Evolutionary conservation across 257 asterid genomes (phyloP), one percentile per base, ranked within the genome.

Genomic region (Echium plantagineum): DNA sequence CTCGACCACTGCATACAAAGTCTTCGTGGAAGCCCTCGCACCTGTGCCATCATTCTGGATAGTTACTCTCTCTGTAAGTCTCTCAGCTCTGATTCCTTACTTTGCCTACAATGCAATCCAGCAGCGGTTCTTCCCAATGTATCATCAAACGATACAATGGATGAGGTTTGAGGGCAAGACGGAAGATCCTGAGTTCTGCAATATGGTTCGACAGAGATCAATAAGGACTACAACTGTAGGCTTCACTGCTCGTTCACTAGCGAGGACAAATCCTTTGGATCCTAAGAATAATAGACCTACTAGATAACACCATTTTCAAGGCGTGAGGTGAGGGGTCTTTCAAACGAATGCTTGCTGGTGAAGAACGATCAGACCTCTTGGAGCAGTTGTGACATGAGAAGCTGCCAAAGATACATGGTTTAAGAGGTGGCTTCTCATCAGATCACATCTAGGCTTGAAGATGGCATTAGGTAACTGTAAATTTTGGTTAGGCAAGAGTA

Each of bases 111-210:
- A 66, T 7, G 71, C 82, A 30, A 63, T 79, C 52, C 82, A 73
- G 55, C 74, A 59, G 61, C 61, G 78, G 24, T 79, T 76, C 69
- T 79, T 79, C 71, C 85, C 85, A 20, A 68, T 69, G 82, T 87
- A 88, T 72, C 97, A 93, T 20, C 87, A 83, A 4, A 85, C 81
- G 91, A 83, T 93, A 59, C 99, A 93, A 67, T 89, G 94, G 99
- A 79, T 84, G 18, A 75, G 96, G 66, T 52, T 77, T 30, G 94
- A 93, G 80, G 94, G 97, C 0, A 72, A 69, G 7, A 13, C 71
- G 0, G 94, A 86, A 19, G 97, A 86, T 47, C 89, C 94, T 0
- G 94, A 78, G 31, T 88, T 68, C 60, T 84, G 94, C 64, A 64
- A 75, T n/a, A 58, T 80, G 78, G 81, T 85, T 59, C 73, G 97